Evolutionary conservation across 1,284 basidiomycete genomes (phyloP), one percentile per base, ranked within the genome.

Genomic region (Irpex lacteus): DNA sequence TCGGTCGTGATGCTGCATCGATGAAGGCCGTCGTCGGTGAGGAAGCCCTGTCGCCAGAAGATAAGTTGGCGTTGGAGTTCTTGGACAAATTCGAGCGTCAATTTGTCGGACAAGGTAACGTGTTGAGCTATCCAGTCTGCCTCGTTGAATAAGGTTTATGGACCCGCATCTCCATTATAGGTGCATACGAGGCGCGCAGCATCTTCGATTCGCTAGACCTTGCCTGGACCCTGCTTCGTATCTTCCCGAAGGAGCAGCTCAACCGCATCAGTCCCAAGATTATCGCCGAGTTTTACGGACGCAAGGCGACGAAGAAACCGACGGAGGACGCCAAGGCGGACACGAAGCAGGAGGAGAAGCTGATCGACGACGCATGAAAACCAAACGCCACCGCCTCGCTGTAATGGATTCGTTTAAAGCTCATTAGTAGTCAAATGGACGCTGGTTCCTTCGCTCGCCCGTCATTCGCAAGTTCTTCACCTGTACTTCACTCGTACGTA

Each of bases 21-120:
- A 99, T 99, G 98, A 99, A 99, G 80, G 98, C 98, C 63, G 98
- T 99, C 57, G 98, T 99, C 59, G 98, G 98, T 75, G 98, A 99
- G 78, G 98, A 99, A 77, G 97, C 98, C 5, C 80, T 99, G 69
- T 95, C 93, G 38, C 81, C 89, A 0, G 97, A 98, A 77, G 97
- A 98, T 77, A 97, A 96, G 79, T 83, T 96, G 57, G 94, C 95
- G 4, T 80, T 97, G 61, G 95, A 96, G 76, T 97, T 98, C 82
- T 79, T 97, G 70, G 94, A 95, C 77, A 94, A 95, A 77, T 98
- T 98, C 78, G 96, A 98, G 80, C 89, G 88, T 67, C 90, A 95
- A 72, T 98, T 98, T 76, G 95, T 98, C 59, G 93, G 93, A 60
- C 96, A 98, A 86, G 95, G 94, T 89, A 69, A 69, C 80, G 78